These are phyloP conservation scores for Cladosporium sp. DNA, from an alignment of 2,329 filamentous ascomycete genomes.

Conservation along the genomic window DNA sequence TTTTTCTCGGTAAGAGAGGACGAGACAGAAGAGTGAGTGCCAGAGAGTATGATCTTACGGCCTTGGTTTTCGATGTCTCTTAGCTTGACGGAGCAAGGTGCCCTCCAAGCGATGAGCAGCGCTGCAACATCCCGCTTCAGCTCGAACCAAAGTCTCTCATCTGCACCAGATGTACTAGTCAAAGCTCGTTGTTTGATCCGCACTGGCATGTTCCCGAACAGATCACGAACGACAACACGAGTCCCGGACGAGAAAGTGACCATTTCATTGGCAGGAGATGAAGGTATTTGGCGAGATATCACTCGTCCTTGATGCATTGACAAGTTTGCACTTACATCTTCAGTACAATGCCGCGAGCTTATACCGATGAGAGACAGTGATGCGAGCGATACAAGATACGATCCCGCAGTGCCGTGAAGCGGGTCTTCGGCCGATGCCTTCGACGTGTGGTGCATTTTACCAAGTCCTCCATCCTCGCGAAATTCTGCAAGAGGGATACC, in stretches of 20 bases:
- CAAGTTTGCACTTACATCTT: conserved; percentile 59
- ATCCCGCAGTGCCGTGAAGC: conserved; percentile 62
- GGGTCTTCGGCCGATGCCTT: conserved; percentile 46
- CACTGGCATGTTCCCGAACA: conserved; percentile 53
- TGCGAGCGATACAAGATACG: conserved; percentile 71
- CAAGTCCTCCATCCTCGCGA: conserved; percentile 60
- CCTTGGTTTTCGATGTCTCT: conserved; percentile 42
- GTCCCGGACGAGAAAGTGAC: conserved; percentile 45
- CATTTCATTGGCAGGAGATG: conserved; percentile 52
- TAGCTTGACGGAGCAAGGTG: conserved; percentile 51
- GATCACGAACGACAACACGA: conserved; percentile 18
- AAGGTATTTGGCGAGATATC: conserved; percentile 58
- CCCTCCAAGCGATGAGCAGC: conserved; percentile 65
- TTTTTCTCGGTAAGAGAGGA: conserved; percentile 24
- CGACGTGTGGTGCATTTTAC: conserved; percentile 65
- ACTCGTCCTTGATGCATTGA: conserved; percentile 63
- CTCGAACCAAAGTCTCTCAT: conserved; percentile 65
- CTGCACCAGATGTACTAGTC: conserved; percentile 58
- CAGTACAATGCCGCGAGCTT: conserved; percentile 59
- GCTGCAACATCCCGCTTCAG: conserved; percentile 55
- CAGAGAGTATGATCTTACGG: conserved; percentile 16
- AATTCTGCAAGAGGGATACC: conserved; percentile 76
- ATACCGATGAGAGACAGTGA: conserved; percentile 71
- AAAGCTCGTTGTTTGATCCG: conserved; percentile 40
- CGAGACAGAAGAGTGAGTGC: conserved; percentile 15